Base-by-base conservation (phyloP, 495 filamentous ascomycete species). In the Bryoglossum gracile region DNA sequence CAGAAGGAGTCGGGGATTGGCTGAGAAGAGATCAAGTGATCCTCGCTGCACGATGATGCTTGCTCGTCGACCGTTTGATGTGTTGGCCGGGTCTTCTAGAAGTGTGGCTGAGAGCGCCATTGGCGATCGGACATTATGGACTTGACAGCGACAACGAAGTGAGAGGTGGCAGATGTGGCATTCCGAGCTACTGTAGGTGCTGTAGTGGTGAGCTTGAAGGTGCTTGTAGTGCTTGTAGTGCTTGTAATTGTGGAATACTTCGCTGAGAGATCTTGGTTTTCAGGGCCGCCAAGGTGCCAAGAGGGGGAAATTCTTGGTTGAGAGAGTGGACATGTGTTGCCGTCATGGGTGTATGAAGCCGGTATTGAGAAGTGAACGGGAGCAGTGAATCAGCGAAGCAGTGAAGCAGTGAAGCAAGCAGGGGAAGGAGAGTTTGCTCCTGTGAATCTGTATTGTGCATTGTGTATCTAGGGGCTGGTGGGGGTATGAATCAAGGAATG, bases 191-290 rank as follows among this genome's bases (percentile, higher is more conserved):
- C n/a, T n/a, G n/a, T n/a, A n/a, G n/a, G n/a, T n/a, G n/a, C n/a
- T n/a, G n/a, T 41, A 41, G 19, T 25, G 8, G 4, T 13, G 21
- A 8, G 26, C 26, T 30, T n/a, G n/a, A n/a, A n/a, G n/a, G n/a
- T n/a, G 35, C 35, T 38, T 38, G 35, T 38, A 38, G 35, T 38
- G 35, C 35, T 38, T 41, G 4, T 30, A 30, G 26, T 30, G 26
- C 26, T 30, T 30, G 26, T n/a, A n/a, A n/a, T n/a, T n/a, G n/a
- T n/a, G n/a, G n/a, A n/a, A n/a, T n/a, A n/a, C 5, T 30, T 30
- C 26, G 26, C 18, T 41, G 38, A 22, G 8, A 22, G 9, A 8
- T 13, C 2, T 18, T 22, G 22, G 14, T 41, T 41, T 13, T 22
- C 17, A 24, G 22, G 38, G 13, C n/a, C 17, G 38, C 38, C 38